phyloP scores from a whole-genome alignment of 331 rosid species.

The Prunus yedoensis region DNA sequence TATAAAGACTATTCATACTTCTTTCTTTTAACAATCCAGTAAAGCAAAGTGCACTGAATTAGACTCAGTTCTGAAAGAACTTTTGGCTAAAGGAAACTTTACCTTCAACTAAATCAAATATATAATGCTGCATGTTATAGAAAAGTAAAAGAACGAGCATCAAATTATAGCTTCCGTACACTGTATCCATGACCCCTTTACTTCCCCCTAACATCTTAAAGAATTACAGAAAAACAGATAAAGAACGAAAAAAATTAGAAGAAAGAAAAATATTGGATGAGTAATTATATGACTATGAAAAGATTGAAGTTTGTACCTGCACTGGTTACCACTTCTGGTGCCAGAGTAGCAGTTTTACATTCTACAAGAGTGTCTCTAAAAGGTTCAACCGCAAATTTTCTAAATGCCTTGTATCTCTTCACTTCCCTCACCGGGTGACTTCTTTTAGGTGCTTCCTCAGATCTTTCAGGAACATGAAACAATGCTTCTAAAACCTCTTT shows the following conservation, averaged over 20 bases:
- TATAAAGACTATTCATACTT: background rate
- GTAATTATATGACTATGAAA: background rate
- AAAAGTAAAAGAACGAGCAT: background rate
- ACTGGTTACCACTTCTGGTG: conserved; percentile 18
- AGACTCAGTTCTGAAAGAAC: background rate
- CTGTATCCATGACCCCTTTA: too few relatives aligned
- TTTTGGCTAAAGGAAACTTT: background rate
- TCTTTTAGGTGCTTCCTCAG: conserved; percentile 27
- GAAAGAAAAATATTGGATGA: background rate
- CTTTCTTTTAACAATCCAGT: background rate
- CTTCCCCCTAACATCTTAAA: background rate
- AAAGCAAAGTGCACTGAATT: background rate
- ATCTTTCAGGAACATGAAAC: conserved; percentile 34
- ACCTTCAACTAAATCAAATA: background rate
- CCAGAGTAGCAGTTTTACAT: conserved; percentile 5
- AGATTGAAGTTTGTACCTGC: conserved; percentile 21
- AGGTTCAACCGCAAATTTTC: conserved; percentile 16
- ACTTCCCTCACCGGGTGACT: conserved; percentile 8
- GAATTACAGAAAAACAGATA: background rate
- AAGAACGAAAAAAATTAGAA: background rate
- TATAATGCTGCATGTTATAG: background rate
- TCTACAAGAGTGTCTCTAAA: conserved; percentile 9
- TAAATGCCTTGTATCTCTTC: conserved; percentile 16
- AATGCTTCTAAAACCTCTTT: conserved; percentile 34
- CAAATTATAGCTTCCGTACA: background rate